Evolutionary conservation across 805 yeast species (phyloP).

Genomic region (Wickerhamiella cacticola): DNA sequence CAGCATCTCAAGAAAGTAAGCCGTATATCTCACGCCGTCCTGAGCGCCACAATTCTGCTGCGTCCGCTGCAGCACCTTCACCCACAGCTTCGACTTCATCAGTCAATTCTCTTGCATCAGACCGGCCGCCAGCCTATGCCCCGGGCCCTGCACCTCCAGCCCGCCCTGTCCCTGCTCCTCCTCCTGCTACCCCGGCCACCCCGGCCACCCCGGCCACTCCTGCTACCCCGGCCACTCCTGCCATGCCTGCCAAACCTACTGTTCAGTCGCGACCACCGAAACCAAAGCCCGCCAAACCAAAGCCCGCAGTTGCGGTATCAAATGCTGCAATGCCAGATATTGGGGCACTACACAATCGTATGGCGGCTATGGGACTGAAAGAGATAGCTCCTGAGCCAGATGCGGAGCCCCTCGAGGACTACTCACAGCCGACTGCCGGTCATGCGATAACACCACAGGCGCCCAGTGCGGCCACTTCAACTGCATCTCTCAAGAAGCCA

Average conservation of each 20-base stretch:
- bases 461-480: background rate
- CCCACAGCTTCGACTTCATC: background rate
- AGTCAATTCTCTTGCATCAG: background rate
- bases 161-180: slow-evolving; percentile 18
- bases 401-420: background rate
- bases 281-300: slow-evolving; percentile 19
- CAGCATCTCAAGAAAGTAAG: background rate
- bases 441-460: background rate
- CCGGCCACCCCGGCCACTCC: background rate
- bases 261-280: slow-evolving; percentile 15
- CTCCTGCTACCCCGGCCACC: slow-evolving; percentile 19
- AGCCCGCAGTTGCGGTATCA: slow-evolving; percentile 5
- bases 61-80: background rate
- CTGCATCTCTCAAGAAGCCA: slow-evolving; percentile 2
- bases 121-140: slow-evolving; percentile 15
- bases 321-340: slow-evolving; percentile 6
- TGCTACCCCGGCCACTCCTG: background rate
- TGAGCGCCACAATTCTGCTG: background rate
- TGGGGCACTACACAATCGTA: slow-evolving; percentile 1
- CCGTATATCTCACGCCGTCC: background rate
- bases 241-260: background rate
- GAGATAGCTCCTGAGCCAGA: background rate
- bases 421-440: background rate
- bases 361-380: slow-evolving; percentile 9
- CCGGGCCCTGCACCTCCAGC: slow-evolving; percentile 12